Evolutionary conservation across 306 rosid genomes (phyloP).

Genomic region (Ormosia semicastrata): DNA sequence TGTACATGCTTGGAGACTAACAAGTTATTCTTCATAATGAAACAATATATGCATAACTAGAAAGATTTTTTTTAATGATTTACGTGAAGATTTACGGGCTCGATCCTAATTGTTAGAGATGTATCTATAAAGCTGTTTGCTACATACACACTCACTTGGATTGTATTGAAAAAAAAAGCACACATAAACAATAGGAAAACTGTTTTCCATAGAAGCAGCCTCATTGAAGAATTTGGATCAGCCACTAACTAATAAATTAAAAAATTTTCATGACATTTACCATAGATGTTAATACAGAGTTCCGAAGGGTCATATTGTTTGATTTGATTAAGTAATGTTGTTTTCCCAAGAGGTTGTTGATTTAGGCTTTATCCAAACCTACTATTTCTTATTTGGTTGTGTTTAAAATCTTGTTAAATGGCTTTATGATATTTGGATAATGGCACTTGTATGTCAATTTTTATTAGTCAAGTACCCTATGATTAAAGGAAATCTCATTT

Average conservation of each 20-base stretch:
- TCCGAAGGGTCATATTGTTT: background rate
- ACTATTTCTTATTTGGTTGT: background rate
- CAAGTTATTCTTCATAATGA: conserved; percentile 1
- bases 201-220: background rate
- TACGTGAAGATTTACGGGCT: background rate
- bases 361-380: background rate
- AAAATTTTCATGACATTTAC: background rate
- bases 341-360: conserved; percentile 5
- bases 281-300: background rate
- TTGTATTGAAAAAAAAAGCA: background rate
- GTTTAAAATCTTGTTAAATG: background rate
- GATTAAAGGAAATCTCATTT: conserved; percentile 11
- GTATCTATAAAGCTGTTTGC: background rate
- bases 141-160: background rate
- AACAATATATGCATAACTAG: background rate
- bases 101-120: background rate
- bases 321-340: background rate
- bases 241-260: background rate
- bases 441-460: conserved; percentile 4
- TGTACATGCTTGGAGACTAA: background rate
- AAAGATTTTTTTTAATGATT: background rate
- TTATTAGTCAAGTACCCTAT: background rate
- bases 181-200: background rate
- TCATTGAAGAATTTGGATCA: background rate
- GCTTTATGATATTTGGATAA: background rate